phyloP scores from a whole-genome alignment of 176 grass and related monocot species.

The Avena sativa region DNA sequence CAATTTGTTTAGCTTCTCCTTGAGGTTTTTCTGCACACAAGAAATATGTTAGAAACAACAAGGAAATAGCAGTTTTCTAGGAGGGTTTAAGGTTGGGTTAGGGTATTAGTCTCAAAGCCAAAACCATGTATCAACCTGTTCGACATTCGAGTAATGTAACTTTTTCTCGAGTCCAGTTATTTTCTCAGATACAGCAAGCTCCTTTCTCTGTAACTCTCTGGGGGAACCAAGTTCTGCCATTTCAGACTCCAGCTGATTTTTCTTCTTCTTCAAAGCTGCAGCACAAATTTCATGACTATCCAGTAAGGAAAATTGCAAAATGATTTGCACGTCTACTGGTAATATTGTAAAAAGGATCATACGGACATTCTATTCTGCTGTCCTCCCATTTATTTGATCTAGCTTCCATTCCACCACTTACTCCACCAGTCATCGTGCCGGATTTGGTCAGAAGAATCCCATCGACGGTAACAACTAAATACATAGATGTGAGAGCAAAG shows the following conservation, averaged over 20 bases:
- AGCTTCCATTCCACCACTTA: constrained; percentile 99
- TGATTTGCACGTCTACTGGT: constrained; percentile 21
- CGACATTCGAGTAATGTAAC: constrained; percentile 84
- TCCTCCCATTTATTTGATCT: constrained; percentile 99
- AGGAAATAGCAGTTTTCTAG: not conserved
- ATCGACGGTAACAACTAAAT: constrained; percentile 90
- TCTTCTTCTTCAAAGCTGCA: constrained; percentile 89
- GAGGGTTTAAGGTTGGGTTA: not conserved
- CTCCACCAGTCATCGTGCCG: constrained; percentile 98
- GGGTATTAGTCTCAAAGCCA: constrained; percentile 28
- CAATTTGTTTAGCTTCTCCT: constrained; percentile 76
- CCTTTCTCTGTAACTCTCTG: constrained; percentile 85
- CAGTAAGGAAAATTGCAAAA: constrained; percentile 37
- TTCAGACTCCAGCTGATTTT: constrained; percentile 76
- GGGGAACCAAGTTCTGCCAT: constrained; percentile 80
- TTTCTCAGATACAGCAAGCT: constrained; percentile 88
- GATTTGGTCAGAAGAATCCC: constrained; percentile 96
- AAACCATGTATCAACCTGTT: constrained; percentile 62
- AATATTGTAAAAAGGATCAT: constrained; percentile 11
- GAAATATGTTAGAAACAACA: constrained; percentile 1
- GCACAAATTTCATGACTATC: constrained; percentile 44
- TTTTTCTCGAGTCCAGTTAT: constrained; percentile 94
- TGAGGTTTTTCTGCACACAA: constrained; percentile 74
- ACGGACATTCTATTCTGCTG: constrained; percentile 73
- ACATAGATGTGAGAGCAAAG: constrained; percentile 26